phyloP scores from a whole-genome alignment of 73 alveolate genomes.

The Paramecium sexaurelia region DNA sequence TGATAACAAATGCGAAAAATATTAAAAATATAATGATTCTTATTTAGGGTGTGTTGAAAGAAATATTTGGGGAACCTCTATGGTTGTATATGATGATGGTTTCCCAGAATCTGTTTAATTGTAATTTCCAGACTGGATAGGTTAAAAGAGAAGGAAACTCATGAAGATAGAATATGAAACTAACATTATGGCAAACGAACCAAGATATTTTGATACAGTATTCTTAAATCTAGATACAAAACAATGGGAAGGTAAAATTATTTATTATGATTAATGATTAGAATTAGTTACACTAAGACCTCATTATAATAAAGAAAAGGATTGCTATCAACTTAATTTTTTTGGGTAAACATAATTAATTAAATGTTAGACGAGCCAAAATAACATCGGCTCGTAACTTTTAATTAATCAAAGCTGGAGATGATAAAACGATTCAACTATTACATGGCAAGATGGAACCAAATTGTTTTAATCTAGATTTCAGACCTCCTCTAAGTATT shows the following conservation, averaged over 20 bases:
- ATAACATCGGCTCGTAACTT: slow-evolving; percentile 83
- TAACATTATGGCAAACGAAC: slow-evolving; percentile 82
- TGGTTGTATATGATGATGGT: slow-evolving; percentile 78
- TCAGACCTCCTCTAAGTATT: slow-evolving; percentile 72
- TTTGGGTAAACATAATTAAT: slow-evolving; percentile 61
- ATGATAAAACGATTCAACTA: slow-evolving; percentile 68
- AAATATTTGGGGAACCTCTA: slow-evolving; percentile 82
- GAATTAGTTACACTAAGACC: slow-evolving; percentile 73
- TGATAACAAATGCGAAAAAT: slow-evolving; percentile 8
- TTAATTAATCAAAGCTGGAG: slow-evolving; percentile 71
- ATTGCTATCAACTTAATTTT: slow-evolving; percentile 79
- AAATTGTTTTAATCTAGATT: slow-evolving; percentile 77
- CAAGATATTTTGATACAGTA: slow-evolving; percentile 76
- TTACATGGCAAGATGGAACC: slow-evolving; percentile 78
- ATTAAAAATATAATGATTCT: slow-evolving; percentile 7
- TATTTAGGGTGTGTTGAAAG: slow-evolving; percentile 70
- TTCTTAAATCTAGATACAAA: slow-evolving; percentile 40
- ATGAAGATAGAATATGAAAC: slow-evolving; percentile 77
- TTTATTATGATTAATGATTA: neutral
- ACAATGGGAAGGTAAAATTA: slow-evolving; percentile 44
- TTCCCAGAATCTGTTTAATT: neutral
- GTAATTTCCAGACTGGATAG: slow-evolving; percentile 55
- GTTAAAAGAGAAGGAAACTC: slow-evolving; percentile 49
- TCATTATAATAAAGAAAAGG: slow-evolving; percentile 71
- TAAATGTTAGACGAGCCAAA: slow-evolving; percentile 67